Percentiles rank a stretch among this genome's conserved stretches.
These are phyloP conservation scores for Peterozyma toletana DNA, from an alignment of 805 yeast species.

Conservation along the genomic window DNA sequence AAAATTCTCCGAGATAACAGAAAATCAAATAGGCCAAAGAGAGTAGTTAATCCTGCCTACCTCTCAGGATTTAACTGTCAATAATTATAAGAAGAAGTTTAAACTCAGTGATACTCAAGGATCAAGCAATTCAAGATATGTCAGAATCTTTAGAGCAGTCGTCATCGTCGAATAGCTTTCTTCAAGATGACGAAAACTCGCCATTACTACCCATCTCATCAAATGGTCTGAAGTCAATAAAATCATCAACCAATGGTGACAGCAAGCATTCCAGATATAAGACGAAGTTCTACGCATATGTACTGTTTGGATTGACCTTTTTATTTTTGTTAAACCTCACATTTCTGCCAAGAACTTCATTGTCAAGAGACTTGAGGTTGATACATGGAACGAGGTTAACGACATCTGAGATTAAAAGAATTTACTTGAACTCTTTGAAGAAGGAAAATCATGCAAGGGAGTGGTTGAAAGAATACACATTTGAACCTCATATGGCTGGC, in stretches of 20 bases:
- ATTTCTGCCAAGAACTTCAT: slow-evolving; percentile 79
- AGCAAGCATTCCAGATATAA: slow-evolving; percentile 7
- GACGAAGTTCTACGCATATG: slow-evolving; percentile 35
- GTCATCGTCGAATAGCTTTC: no score
- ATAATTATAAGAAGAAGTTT: no score
- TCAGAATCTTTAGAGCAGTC: no score
- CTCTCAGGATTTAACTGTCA: no score
- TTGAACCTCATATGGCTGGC: slow-evolving; percentile 39
- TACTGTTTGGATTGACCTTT: slow-evolving; percentile 42
- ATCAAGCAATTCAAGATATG: no score
- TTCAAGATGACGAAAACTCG: not conserved
- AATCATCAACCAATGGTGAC: not conserved
- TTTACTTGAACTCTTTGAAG: slow-evolving; percentile 37
- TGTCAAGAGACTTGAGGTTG: slow-evolving; percentile 73
- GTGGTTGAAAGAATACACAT: slow-evolving; percentile 29
- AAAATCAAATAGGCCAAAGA: no score
- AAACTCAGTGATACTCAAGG: no score
- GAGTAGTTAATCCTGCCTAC: no score
- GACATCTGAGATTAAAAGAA: slow-evolving; percentile 59
- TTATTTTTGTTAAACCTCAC: slow-evolving; percentile 54
- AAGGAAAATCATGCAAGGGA: slow-evolving; percentile 24
- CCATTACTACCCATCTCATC: not conserved
- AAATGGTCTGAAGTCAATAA: not conserved
- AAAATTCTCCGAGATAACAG: no score
- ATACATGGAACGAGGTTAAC: slow-evolving; percentile 63